Percentiles rank a stretch among this genome's conserved stretches.
phyloP scores from a whole-genome alignment of 2,329 filamentous ascomycete genomes.

The Thielaviopsis punctulata region DNA sequence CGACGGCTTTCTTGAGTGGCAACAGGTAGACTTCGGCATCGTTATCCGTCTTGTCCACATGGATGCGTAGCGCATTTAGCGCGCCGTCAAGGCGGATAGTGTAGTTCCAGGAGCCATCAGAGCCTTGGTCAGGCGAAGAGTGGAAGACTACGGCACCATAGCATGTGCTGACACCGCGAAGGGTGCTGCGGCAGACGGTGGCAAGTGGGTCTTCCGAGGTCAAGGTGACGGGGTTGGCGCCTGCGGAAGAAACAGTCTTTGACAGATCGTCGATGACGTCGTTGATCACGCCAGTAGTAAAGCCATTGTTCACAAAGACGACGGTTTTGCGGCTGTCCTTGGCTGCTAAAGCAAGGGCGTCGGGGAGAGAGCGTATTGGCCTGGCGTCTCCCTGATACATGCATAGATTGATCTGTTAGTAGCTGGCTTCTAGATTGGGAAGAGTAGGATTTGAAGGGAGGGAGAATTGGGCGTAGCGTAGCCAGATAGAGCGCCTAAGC shows the following conservation, averaged over 20 bases:
- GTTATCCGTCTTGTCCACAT: slow-evolving; percentile 48
- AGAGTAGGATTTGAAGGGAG: too few species aligned
- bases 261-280: slow-evolving; percentile 48
- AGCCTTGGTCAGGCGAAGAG: slow-evolving; percentile 56
- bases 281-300: slow-evolving; percentile 52
- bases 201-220: slow-evolving; percentile 39
- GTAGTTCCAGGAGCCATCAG: slow-evolving; percentile 62
- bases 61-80: slow-evolving; percentile 41
- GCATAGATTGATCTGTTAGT: too few species aligned
- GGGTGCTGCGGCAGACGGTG: slow-evolving; percentile 42
- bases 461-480: too few species aligned
- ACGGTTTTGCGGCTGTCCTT: slow-evolving; percentile 46
- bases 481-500: too few species aligned
- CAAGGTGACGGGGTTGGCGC: slow-evolving; percentile 38
- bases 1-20: slow-evolving; percentile 64
- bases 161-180: slow-evolving; percentile 52
- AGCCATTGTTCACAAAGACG: slow-evolving; percentile 62
- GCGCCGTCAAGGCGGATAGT: slow-evolving; percentile 61
- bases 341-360: slow-evolving; percentile 42
- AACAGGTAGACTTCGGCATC: slow-evolving; percentile 62
- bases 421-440: not conserved
- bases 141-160: slow-evolving; percentile 60
- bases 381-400: slow-evolving; percentile 28
- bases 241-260: slow-evolving; percentile 35
- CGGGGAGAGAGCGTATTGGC: slow-evolving; percentile 44